Base-by-base conservation (phyloP, 345 rosid species). In the Fremontodendron californicum region DNA sequence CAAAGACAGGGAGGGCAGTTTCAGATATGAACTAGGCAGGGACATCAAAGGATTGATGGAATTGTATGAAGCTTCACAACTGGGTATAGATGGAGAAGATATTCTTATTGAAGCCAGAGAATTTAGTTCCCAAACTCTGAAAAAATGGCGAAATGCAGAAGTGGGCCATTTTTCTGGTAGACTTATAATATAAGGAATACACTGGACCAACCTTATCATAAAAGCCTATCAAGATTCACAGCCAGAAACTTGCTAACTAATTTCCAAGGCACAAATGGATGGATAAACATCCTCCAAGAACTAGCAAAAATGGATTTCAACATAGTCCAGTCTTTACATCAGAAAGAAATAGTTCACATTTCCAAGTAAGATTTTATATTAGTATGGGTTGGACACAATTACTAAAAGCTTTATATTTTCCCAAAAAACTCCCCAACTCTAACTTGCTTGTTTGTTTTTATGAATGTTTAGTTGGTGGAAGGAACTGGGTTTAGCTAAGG, bases 381-480 rank as follows among this genome's bases (percentile, higher is more conserved):
- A 31, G 21, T 1, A 62, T n/a, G n/a, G n/a, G n/a, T n/a, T 31
- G 15, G 10, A 15, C n/a, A 29, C 39, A 61, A 40, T 49, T n/a
- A n/a, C 49, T 18, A 35, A 63, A 63, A 63, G 12, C 8, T 67
- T 64, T 9, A 54, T 2, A 54, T 40, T 11, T 0, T 12, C n/a
- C 9, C 49, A 13, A n/a, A 66, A 51, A 6, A 39, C n/a, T n/a
- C 0, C 19, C n/a, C 18, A 40, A 12, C 21, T 42, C 72, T 42
- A 21, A 40, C 27, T 27, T 27, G 4, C 1, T 42, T 68, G 3
- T 29, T 12, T 61, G 27, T n/a, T 4, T 71, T 49, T 0, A 9
- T 31, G 18, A 33, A 33, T 77, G 10, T 73, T 31, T 71, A 91
- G 95, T 54, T 91, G 95, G 93, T 91, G 95, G 95, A 78, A 79